Evolutionary conservation across 148 eudicot species (phyloP).

Genomic region (Pouteria glomerata): DNA sequence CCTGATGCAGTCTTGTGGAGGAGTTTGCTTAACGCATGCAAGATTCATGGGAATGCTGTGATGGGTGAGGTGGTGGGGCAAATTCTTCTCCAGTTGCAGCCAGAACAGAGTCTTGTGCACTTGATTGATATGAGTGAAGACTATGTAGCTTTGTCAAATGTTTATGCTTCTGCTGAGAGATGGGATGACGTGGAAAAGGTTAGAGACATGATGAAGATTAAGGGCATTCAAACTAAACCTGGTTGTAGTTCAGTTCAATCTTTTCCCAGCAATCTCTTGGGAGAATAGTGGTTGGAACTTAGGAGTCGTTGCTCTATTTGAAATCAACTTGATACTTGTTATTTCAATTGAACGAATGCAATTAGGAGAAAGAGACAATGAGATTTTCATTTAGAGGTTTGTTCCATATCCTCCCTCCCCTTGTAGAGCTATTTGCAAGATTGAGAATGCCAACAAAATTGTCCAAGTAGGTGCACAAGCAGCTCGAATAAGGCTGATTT

Average conservation of each 20-base stretch:
- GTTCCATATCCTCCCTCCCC: too few relatives aligned
- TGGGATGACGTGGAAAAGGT: conserved; percentile 55
- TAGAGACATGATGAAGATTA: conserved; percentile 40
- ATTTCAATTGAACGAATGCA: too few relatives aligned
- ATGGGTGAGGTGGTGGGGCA: conserved; percentile 59
- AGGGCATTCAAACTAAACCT: conserved; percentile 35
- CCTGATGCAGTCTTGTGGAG: conserved; percentile 45
- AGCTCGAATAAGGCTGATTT: too few relatives aligned
- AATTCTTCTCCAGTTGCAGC: conserved; percentile 34
- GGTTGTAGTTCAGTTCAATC: conserved; percentile 36
- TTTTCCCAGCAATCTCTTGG: neutral
- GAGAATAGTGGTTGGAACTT: neutral
- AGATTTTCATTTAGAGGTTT: too few relatives aligned
- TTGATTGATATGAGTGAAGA: conserved; percentile 36
- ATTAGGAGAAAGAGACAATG: too few relatives aligned
- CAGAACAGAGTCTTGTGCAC: conserved; percentile 1
- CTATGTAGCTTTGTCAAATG: conserved; percentile 53
- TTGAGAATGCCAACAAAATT: too few relatives aligned
- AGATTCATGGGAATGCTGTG: conserved; percentile 41
- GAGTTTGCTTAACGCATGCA: conserved; percentile 58
- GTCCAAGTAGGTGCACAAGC: too few relatives aligned
- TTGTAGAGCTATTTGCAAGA: too few relatives aligned
- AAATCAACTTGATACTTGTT: too few relatives aligned
- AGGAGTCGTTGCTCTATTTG: neutral
- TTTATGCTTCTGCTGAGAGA: conserved; percentile 59